Conservation (phyloP, 139 green algal species). For the Picochlorum sp. region DNA sequence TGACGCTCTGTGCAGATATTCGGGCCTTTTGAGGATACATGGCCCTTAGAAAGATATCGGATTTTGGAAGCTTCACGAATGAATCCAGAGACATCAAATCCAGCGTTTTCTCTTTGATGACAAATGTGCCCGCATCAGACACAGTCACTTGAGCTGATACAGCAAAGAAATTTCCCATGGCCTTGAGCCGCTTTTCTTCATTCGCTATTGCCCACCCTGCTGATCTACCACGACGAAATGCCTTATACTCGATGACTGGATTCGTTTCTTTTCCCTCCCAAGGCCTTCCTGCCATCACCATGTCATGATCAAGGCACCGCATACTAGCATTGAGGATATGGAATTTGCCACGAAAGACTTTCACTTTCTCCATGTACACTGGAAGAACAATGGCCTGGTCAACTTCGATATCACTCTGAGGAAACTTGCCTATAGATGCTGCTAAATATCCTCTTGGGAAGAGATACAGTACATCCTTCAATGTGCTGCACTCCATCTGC, state of each 20-base stretch:
- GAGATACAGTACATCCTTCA: slow-evolving; percentile 34
- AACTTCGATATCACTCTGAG: neutral
- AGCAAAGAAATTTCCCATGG: neutral
- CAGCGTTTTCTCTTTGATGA: neutral
- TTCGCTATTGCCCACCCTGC: neutral
- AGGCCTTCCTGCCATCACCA: neutral
- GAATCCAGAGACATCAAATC: neutral
- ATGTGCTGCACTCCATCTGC: slow-evolving; percentile 14
- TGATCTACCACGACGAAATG: neutral
- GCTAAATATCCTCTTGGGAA: slow-evolving; percentile 33
- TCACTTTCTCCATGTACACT: slow-evolving; percentile 9
- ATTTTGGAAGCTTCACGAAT: neutral
- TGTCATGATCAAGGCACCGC: neutral
- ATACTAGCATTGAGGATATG: slow-evolving; percentile 3
- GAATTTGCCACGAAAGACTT: slow-evolving; percentile 1
- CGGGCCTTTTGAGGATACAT: slow-evolving; percentile 11
- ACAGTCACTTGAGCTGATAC: neutral
- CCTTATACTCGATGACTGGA: neutral
- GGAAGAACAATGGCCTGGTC: neutral
- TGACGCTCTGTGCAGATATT: neutral
- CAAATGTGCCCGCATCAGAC: neutral
- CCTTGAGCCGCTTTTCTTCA: neutral
- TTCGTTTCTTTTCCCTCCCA: neutral
- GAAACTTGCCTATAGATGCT: slow-evolving; percentile 19
- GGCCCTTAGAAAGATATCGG: neutral